A percentile compares a stretch with the other conserved stretches of the same genome.
Conservation (phyloP, 495 filamentous ascomycete species). For the Lichenothelia convexa region DNA sequence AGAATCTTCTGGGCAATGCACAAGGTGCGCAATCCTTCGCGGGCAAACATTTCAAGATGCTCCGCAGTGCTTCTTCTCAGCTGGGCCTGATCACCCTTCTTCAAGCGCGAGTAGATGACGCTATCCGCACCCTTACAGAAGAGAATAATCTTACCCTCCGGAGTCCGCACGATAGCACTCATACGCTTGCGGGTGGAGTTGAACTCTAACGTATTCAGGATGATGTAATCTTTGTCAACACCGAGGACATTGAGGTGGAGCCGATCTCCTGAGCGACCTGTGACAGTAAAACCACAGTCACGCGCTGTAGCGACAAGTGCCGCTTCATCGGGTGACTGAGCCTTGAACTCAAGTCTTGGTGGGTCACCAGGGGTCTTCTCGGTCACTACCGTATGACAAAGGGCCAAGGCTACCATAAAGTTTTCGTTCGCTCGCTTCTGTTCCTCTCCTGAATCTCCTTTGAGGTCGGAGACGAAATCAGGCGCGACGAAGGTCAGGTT, state of each 20-base stretch:
- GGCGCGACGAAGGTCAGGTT: conserved; percentile 84
- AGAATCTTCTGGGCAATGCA: conserved; percentile 83
- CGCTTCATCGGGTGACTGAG: conserved; percentile 93
- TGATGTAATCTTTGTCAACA: conserved; percentile 60
- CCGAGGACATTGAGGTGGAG: conserved; percentile 78
- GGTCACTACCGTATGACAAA: conserved; percentile 93
- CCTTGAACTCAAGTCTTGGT: conserved; percentile 84
- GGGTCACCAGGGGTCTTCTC: conserved; percentile 76
- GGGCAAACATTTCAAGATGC: conserved; percentile 89
- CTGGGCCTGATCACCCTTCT: conserved; percentile 66
- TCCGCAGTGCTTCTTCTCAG: conserved; percentile 70
- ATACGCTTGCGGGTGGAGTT: conserved; percentile 94
- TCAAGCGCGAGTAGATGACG: conserved; percentile 87
- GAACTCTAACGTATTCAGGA: conserved; percentile 93
- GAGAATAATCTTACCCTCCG: conserved; percentile 74
- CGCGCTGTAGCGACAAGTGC: conserved; percentile 86
- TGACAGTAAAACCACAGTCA: conserved; percentile 90
- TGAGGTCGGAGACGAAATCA: conserved; percentile 66
- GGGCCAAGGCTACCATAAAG: conserved; percentile 88
- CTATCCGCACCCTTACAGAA: conserved; percentile 98
- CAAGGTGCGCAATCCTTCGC: conserved; percentile 85
- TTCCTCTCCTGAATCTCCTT: conserved; percentile 53
- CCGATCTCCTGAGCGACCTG: conserved; percentile 59
- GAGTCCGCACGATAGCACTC: conserved; percentile 96
- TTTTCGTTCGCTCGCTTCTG: conserved; percentile 62